These are phyloP conservation scores for Dendrocalamus latiflorus DNA, from an alignment of 202 grass and related monocot species.

Conservation along the genomic window DNA sequence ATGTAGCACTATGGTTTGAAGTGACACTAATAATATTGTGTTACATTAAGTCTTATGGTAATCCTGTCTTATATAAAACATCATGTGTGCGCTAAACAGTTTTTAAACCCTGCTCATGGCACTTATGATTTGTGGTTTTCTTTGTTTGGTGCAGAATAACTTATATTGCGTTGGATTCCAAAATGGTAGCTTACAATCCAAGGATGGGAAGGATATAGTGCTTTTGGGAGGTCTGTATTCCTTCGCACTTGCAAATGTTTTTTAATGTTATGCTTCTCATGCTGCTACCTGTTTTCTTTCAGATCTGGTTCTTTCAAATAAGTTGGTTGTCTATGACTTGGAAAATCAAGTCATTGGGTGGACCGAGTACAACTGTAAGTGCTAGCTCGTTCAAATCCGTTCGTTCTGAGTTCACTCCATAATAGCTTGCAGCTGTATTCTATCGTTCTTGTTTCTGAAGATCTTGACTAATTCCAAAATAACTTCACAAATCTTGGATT, in stretches of 20 bases:
- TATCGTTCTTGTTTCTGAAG: background rate
- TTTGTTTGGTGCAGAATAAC: slow-evolving; percentile 34
- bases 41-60: background rate
- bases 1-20: background rate
- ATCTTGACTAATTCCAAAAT: background rate
- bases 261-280: slow-evolving; percentile 24
- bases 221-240: slow-evolving; percentile 74
- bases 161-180: slow-evolving; percentile 80
- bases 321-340: slow-evolving; percentile 95
- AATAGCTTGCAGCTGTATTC: background rate
- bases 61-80: background rate
- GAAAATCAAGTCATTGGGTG: slow-evolving; percentile 94
- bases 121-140: background rate
- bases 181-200: slow-evolving; percentile 78
- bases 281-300: slow-evolving; percentile 24
- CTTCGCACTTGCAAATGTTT: slow-evolving; percentile 18
- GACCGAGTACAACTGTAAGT: slow-evolving; percentile 94
- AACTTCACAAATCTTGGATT: background rate
- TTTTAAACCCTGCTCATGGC: slow-evolving; percentile 6
- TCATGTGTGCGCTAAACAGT: background rate
- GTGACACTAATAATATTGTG: background rate
- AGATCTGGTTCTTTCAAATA: slow-evolving; percentile 93
- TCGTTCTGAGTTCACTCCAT: background rate
- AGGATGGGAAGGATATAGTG: slow-evolving; percentile 89
- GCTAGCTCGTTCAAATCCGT: background rate